phyloP scores from a whole-genome alignment of 106 monocot genomes.

The Amphibolis antarctica region DNA sequence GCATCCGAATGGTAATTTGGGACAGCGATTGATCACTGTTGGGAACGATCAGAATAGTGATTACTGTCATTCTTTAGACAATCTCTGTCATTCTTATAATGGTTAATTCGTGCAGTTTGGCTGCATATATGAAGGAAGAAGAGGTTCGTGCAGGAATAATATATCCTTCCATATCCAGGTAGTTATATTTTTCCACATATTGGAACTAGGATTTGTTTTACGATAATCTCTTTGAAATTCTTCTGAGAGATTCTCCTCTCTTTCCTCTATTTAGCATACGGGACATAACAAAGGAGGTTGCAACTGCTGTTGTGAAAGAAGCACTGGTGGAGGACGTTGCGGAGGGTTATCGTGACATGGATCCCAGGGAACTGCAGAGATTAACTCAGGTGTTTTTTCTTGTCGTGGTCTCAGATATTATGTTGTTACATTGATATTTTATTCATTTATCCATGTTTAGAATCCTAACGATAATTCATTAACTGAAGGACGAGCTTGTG shows the following conservation, averaged over 20 bases:
- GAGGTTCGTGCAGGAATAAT: slow-evolving; percentile 77
- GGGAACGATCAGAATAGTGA: neutral
- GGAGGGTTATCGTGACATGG: slow-evolving; percentile 82
- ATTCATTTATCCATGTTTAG: neutral
- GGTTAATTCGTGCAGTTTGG: slow-evolving; percentile 41
- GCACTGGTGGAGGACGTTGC: slow-evolving; percentile 78
- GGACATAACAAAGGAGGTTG: slow-evolving; percentile 91
- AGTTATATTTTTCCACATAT: neutral
- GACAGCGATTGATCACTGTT: no score
- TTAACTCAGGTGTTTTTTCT: slow-evolving; percentile 37
- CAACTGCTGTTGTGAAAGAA: slow-evolving; percentile 82
- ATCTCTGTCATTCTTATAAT: neutral
- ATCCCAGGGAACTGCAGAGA: slow-evolving; percentile 61
- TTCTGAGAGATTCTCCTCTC: neutral
- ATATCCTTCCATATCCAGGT: slow-evolving; percentile 95
- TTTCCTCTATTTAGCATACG: slow-evolving; percentile 41
- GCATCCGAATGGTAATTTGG: slow-evolving; percentile 76
- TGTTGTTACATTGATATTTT: neutral
- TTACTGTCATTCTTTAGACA: neutral
- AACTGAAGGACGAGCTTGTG: slow-evolving; percentile 47
- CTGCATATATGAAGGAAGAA: slow-evolving; percentile 94
- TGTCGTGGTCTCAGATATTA: neutral
- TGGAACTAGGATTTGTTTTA: neutral
- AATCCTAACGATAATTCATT: neutral
- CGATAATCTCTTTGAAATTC: neutral